Evolutionary conservation across 768 basidiomycete species (phyloP).

Genomic region (Lentinula guzmanii): DNA sequence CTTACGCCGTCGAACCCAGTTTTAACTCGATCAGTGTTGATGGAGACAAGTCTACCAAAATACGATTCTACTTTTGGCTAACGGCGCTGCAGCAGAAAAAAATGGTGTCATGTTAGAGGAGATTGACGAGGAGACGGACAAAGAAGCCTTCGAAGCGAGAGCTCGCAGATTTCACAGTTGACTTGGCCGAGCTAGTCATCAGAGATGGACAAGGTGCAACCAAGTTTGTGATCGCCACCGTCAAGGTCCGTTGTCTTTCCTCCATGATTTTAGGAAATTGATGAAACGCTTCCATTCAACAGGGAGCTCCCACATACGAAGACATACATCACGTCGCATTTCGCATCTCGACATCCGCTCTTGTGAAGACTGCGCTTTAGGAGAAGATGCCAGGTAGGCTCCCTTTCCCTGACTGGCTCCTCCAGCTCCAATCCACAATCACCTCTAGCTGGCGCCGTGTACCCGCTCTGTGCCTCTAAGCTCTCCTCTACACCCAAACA

Average conservation of each 20-base stretch:
- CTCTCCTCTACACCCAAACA: conserved; percentile 59
- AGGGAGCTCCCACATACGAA: conserved; percentile 77
- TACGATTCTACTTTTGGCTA: conserved; percentile 84
- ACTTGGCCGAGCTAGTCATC: conserved; percentile 90
- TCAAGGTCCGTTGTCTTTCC: conserved; percentile 54
- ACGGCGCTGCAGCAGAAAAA: conserved; percentile 70
- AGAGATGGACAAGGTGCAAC: conserved; percentile 97
- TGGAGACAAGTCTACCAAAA: conserved; percentile 99
- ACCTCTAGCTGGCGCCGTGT: conserved; percentile 89
- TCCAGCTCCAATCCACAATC: neutral
- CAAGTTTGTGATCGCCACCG: conserved; percentile 91
- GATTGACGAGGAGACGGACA: conserved; percentile 62
- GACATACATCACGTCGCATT: conserved; percentile 92
- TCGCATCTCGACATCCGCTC: conserved; percentile 84
- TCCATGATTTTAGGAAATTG: neutral
- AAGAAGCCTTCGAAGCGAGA: conserved; percentile 60
- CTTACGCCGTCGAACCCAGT: conserved; percentile 86
- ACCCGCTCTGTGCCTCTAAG: conserved; percentile 71
- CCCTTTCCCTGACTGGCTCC: neutral
- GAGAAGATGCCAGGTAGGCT: conserved; percentile 87
- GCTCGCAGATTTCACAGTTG: conserved; percentile 81
- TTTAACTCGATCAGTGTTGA: conserved; percentile 98
- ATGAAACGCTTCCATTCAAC: neutral
- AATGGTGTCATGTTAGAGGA: conserved; percentile 40
- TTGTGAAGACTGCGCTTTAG: conserved; percentile 97